Base-by-base conservation (phyloP, 768 basidiomycete genomes). In the Aureoboletus auriporus region DNA sequence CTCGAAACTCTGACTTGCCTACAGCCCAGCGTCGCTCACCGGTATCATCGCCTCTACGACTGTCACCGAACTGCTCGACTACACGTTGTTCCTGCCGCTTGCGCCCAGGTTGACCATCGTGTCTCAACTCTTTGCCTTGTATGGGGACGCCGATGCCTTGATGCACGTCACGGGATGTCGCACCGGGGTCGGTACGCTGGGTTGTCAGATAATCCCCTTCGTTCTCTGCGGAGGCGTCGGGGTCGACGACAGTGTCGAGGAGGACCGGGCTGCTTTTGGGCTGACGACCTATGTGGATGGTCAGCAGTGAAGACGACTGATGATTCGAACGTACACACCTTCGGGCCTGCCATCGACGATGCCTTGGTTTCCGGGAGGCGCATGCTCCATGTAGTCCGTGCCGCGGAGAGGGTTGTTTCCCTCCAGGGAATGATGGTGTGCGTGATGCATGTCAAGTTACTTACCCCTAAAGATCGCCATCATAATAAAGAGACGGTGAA, bases 161-260 rank as follows among this genome's bases (percentile, higher is more conserved):
- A 47, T 70, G 40, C 20, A 72, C 64, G 28, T 66, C 66, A 29
- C 54, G 38, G 20, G 66, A 70, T 8, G 72, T 72, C 27, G 65
- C 69, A 31, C 71, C 70, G 2, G 44, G 51, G 8, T 66, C 52
- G 0, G 66, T 62, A 42, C 61, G 64, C 10, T 47, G 52, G 2
- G 57, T 59, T 12, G 36, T 20, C 6, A 17, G 4, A 36, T 40
- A 23, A 11, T 56, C 59, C 5, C 53, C 58, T 1, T 41, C 36
- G 16, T 44, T 26, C 5, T 56, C 47, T 29, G 61, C 66, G 13
- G 52, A 69, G 34, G 65, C 64, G 36, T 69, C 64, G 10, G 14
- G 26, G 57, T 73, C 66, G 43, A 71, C 42, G 39, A 68, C 61
- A 30, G 56, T 65, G 49, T 58, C 62, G 39, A 65, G 55, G 4